Percentiles rank a stretch among this genome's conserved stretches.
phyloP scores from a whole-genome alignment of 2,329 filamentous ascomycete species.

The Capronia epimyces region DNA sequence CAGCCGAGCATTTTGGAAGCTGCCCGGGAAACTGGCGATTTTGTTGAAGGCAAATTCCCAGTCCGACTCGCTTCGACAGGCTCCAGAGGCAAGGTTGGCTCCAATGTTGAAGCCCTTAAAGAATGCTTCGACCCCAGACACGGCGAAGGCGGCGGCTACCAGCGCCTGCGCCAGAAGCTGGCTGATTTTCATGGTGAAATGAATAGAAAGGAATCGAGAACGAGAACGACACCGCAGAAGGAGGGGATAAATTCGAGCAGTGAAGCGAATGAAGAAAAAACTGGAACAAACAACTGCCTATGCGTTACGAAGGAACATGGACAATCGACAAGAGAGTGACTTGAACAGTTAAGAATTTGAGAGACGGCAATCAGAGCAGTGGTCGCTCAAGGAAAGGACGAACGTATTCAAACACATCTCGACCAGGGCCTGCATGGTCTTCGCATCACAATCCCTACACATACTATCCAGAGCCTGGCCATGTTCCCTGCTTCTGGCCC shows the following conservation, averaged over 20 bases:
- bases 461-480: no score
- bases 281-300: not conserved
- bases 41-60: conserved; percentile 31
- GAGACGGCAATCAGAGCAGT: not conserved
- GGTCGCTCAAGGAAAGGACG: not conserved
- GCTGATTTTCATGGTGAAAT: conserved; percentile 8
- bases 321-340: not conserved
- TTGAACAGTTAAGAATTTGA: conserved; percentile 1
- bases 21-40: conserved; percentile 29
- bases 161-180: conserved; percentile 29
- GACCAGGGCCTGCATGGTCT: no score
- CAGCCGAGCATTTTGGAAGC: conserved; percentile 30
- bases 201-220: not conserved
- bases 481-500: not conserved
- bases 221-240: conserved; percentile 22
- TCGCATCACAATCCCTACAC: no score
- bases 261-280: not conserved
- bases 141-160: conserved; percentile 12
- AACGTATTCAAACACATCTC: no score
- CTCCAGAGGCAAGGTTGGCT: conserved; percentile 29
- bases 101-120: conserved; percentile 32
- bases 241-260: conserved; percentile 15
- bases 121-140: conserved; percentile 28
- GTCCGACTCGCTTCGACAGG: conserved; percentile 30
- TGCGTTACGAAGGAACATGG: not conserved